A percentile compares a stretch with the other conserved stretches of the same genome.
Conservation (phyloP, 768 basidiomycete species). For the Dacryopinax spathularia region DNA sequence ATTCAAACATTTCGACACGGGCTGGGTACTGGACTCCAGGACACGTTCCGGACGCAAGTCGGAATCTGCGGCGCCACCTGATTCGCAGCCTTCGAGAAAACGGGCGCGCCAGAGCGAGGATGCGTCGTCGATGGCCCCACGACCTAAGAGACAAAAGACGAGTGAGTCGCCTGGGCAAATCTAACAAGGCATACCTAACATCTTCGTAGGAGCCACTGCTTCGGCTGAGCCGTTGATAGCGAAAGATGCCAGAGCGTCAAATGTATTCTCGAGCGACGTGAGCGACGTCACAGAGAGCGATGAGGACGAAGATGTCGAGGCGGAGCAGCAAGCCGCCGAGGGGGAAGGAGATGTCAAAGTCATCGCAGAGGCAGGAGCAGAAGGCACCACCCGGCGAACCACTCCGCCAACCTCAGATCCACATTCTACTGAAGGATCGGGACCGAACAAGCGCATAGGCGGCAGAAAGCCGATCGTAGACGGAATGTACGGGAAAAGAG, state of each 20-base stretch:
- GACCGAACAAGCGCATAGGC: background rate
- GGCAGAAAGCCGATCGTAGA: background rate
- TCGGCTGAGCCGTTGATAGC: background rate
- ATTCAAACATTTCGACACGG: background rate
- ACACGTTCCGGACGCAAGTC: background rate
- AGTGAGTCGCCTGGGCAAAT: background rate
- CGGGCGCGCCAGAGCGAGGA: background rate
- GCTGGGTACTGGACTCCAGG: background rate
- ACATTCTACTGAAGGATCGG: background rate
- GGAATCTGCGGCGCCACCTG: background rate
- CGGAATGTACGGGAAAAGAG: background rate
- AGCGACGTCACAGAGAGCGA: slow-evolving; percentile 16
- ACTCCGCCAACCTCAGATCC: background rate
- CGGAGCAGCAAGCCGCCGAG: background rate
- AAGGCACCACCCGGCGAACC: background rate
- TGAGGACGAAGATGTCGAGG: slow-evolving; percentile 15
- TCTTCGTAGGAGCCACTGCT: background rate
- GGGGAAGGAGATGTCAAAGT: background rate
- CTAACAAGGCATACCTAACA: background rate
- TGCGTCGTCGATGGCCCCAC: background rate
- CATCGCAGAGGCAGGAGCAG: background rate
- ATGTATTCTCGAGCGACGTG: slow-evolving; percentile 6
- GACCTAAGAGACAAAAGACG: background rate
- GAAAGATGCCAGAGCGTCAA: background rate
- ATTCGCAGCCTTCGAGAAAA: background rate